Base-by-base conservation (phyloP, 192 early-diverging fungal species). In the Coemansia sp. region DNA sequence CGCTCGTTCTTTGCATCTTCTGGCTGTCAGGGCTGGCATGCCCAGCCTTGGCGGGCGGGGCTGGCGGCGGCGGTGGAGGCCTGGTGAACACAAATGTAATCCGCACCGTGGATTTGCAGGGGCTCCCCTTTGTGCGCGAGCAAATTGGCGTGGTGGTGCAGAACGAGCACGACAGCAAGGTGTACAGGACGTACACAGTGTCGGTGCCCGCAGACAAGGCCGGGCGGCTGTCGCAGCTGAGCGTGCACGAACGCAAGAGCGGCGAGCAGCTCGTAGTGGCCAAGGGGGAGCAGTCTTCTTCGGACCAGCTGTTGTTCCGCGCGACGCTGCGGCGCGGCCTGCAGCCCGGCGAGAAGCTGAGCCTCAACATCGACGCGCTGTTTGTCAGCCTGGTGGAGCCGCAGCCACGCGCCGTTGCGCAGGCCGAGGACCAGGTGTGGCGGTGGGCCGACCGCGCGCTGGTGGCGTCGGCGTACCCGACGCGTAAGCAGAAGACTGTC, bases 401-500 rank as follows among this genome's bases (percentile, higher is more conserved):
- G n/a, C 69, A 79, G 40, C 91, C 91, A 9, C 56, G 49, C 1
- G 64, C 78, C 12, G 76, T 91, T 7, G 70, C 67, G 22, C 95
- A 94, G 77, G 67, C 77, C 6, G 89, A 86, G 36, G 85, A 87
- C 63, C 95, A 96, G 72, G 60, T 70, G 46, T 79, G 94, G 45
- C 54, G 82, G 49, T 94, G 86, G 75, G 42, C 59, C 7, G 89
- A 88, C 59, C 87, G 86, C 64, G 70, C 83, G 5, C 89, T 89
- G 64, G 84, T 89, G 24, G 64, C 72, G 36, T 89, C 88, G 17
- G 86, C 86, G 7, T 97, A 98, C 74, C 58, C 72, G 22, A 82
- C 88, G 17, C 43, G 85, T 24, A 89, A 93, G 83, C 87, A 89
- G 59, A 95, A 93, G 70, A 94, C 92, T 9, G 85, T 86, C 24